Evolutionary conservation across 371 early-diverging fungal species (phyloP).

Genomic region (Mortierella sp.): DNA sequence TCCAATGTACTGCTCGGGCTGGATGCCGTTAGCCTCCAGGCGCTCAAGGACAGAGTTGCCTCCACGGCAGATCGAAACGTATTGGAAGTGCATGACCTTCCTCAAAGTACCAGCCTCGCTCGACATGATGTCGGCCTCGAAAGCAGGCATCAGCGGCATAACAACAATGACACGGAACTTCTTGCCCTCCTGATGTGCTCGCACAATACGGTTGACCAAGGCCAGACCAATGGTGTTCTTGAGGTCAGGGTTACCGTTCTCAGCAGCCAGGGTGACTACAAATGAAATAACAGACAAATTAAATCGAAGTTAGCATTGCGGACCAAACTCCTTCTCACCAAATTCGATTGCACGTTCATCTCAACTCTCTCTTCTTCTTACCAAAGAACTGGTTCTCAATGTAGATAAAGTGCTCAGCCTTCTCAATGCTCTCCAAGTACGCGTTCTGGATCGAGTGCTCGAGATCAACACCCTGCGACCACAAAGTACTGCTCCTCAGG

Average conservation of each 20-base stretch:
- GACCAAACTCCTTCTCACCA: neutral
- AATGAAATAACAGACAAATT: neutral
- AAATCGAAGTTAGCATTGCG: neutral
- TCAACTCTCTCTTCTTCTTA: too few relatives aligned
- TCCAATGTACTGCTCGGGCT: constrained; percentile 79
- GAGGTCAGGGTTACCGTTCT: constrained; percentile 69
- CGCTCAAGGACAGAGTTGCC: constrained; percentile 76
- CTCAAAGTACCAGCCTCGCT: constrained; percentile 83
- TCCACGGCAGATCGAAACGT: constrained; percentile 84
- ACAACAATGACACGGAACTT: constrained; percentile 88
- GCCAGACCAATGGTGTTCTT: constrained; percentile 84
- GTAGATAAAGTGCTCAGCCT: constrained; percentile 89
- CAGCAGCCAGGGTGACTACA: constrained; percentile 72
- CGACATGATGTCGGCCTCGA: constrained; percentile 83
- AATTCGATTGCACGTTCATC: neutral
- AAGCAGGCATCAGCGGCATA: constrained; percentile 94
- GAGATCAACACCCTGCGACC: constrained; percentile 75
- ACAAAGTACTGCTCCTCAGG: constrained; percentile 75
- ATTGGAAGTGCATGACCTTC: constrained; percentile 87
- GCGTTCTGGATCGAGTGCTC: constrained; percentile 90
- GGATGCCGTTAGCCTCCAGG: constrained; percentile 72
- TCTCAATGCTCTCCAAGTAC: constrained; percentile 80
- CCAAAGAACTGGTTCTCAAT: constrained; percentile 98
- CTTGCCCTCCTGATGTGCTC: constrained; percentile 78
- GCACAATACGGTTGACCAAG: constrained; percentile 82